Evolutionary conservation across 2,329 filamentous ascomycete genomes (phyloP).

Genomic region (Alternaria panax): DNA sequence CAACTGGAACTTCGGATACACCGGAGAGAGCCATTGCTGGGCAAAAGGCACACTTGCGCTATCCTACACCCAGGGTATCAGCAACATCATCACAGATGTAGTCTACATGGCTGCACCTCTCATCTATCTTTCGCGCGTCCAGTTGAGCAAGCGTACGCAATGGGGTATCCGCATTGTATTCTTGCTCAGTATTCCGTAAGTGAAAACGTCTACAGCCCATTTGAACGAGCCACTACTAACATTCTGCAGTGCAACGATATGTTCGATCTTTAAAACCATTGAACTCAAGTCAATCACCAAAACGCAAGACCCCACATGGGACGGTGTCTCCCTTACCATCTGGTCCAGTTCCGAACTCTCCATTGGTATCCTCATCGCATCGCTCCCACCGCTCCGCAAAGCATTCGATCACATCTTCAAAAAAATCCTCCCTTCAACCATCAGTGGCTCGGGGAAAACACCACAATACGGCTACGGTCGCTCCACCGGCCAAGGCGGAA

Average conservation of each 20-base stretch:
- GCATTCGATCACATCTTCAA: constrained; percentile 30
- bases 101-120: constrained; percentile 40
- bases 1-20: constrained; percentile 36
- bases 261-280: constrained; percentile 39
- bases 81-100: constrained; percentile 40
- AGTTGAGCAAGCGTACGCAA: constrained; percentile 34
- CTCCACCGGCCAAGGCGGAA: constrained; percentile 3
- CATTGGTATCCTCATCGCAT: constrained; percentile 32
- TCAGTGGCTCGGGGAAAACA: constrained; percentile 14
- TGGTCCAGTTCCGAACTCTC: constrained; percentile 37
- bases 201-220: neutral
- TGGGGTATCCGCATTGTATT: constrained; percentile 41
- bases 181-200: constrained; percentile 40
- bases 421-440: constrained; percentile 25
- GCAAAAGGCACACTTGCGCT: constrained; percentile 28
- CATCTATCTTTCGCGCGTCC: constrained; percentile 35
- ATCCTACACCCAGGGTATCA: constrained; percentile 36
- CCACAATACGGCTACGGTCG: constrained; percentile 22
- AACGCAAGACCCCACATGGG: constrained; percentile 35
- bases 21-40: constrained; percentile 31
- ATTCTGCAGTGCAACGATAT: constrained; percentile 33
- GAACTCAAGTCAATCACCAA: constrained; percentile 32
- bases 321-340: constrained; percentile 34
- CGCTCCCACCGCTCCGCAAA: constrained; percentile 38
- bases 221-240: neutral